A percentile compares a stretch with the other conserved stretches of the same genome.
These are phyloP conservation scores for Russula earlei DNA, from an alignment of 768 basidiomycete genomes.

Conservation along the genomic window DNA sequence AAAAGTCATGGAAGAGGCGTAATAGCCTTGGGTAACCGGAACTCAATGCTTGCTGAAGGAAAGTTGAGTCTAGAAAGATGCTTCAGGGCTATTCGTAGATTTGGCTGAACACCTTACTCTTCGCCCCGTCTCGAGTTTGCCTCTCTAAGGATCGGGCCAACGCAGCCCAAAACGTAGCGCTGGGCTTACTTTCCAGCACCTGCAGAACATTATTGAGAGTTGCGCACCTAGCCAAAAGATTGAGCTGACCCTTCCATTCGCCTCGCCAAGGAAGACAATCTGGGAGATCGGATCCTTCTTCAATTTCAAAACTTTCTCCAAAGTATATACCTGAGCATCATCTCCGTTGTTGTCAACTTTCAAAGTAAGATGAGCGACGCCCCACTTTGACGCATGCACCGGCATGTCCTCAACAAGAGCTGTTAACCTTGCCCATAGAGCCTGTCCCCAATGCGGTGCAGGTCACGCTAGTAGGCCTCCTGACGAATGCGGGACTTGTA, in stretches of 20 bases:
- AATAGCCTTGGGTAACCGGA: slow-evolving; percentile 80
- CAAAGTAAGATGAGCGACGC: background rate
- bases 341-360: background rate
- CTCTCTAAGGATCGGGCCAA: slow-evolving; percentile 75
- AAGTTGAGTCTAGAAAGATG: slow-evolving; percentile 59
- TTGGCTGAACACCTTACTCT: slow-evolving; percentile 40
- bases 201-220: slow-evolving; percentile 24
- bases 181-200: slow-evolving; percentile 87
- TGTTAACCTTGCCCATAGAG: slow-evolving; percentile 76
- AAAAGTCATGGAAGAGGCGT: slow-evolving; percentile 93
- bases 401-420: slow-evolving; percentile 79
- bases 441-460: slow-evolving; percentile 75
- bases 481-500: slow-evolving; percentile 84
- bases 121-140: slow-evolving; percentile 68
- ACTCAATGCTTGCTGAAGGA: slow-evolving; percentile 84
- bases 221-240: background rate
- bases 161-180: slow-evolving; percentile 83
- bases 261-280: slow-evolving; percentile 80
- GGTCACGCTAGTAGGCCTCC: slow-evolving; percentile 85
- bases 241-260: slow-evolving; percentile 69
- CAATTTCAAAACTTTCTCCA: slow-evolving; percentile 86
- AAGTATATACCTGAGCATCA: slow-evolving; percentile 66
- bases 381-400: slow-evolving; percentile 82
- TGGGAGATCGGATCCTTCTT: slow-evolving; percentile 80
- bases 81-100: background rate